These are phyloP conservation scores for Aspergillus pseudonomiae DNA, from an alignment of 2,329 filamentous ascomycete species.

Conservation along the genomic window DNA sequence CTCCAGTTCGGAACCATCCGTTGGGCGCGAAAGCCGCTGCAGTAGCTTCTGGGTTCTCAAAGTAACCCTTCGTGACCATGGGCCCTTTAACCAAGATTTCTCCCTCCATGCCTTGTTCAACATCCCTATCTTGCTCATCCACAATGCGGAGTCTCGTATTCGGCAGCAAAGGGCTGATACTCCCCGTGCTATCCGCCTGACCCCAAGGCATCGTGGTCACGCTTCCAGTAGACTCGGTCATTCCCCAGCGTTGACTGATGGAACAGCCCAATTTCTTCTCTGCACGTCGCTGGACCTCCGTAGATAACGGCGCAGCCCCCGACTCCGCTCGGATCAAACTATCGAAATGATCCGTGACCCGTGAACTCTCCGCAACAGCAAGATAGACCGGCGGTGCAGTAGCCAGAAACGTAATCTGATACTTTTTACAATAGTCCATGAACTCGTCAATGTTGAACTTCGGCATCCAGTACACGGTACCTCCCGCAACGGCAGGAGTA, in stretches of 20 bases:
- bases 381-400: constrained; percentile 65
- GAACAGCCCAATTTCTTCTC: constrained; percentile 51
- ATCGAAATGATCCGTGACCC: constrained; percentile 60
- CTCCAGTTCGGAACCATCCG: constrained; percentile 20
- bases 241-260: constrained; percentile 20
- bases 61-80: constrained; percentile 19
- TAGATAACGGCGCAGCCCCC: constrained; percentile 61
- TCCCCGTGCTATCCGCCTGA: constrained; percentile 16
- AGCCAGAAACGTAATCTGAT: constrained; percentile 58
- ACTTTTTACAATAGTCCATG: constrained; percentile 54
- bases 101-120: constrained; percentile 12
- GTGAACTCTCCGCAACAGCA: constrained; percentile 59
- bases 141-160: constrained; percentile 19
- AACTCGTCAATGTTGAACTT: constrained; percentile 61
- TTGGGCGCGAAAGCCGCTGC: constrained; percentile 13
- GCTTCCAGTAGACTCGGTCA: constrained; percentile 21
- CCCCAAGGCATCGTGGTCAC: constrained; percentile 22
- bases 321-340: constrained; percentile 51
- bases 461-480: constrained; percentile 64
- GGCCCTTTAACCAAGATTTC: constrained; percentile 20
- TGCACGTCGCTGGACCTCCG: constrained; percentile 56
- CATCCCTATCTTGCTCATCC: constrained; percentile 12
- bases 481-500: constrained; percentile 50
- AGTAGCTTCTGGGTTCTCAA: constrained; percentile 17
- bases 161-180: constrained; percentile 19